Percentiles rank a stretch among this genome's conserved stretches.
phyloP scores from a whole-genome alignment of 2,329 filamentous ascomycete genomes.

The Fusarium drepaniforme region DNA sequence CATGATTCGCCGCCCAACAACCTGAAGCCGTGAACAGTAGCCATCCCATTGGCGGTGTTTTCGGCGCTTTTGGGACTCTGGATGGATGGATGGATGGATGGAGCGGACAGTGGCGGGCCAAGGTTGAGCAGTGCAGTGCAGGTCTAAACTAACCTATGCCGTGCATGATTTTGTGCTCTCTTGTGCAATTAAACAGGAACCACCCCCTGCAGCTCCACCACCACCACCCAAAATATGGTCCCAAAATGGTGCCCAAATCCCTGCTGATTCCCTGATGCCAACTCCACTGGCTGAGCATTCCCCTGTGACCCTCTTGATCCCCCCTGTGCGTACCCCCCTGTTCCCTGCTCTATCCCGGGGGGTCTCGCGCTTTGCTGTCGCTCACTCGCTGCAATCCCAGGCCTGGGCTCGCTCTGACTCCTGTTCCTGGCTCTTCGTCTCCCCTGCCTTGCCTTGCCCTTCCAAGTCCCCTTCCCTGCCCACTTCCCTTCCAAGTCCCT shows the following conservation, averaged over 20 bases:
- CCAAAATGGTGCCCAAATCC: slow-evolving; percentile 34
- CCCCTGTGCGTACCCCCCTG: slow-evolving; percentile 29
- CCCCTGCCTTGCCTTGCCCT: slow-evolving; percentile 13
- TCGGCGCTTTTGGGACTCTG: slow-evolving; percentile 4
- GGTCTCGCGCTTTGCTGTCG: slow-evolving; percentile 3
- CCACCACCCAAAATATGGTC: slow-evolving; percentile 18
- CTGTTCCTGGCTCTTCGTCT: slow-evolving; percentile 31
- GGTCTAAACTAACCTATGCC: slow-evolving; percentile 12
- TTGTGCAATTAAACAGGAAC: slow-evolving; percentile 16
- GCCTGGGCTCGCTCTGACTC: slow-evolving; percentile 25
- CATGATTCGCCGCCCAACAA: slow-evolving; percentile 1
- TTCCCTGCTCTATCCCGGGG: slow-evolving; percentile 20
- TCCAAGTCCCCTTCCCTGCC: slow-evolving; percentile 18
- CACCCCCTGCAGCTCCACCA: slow-evolving; percentile 16
- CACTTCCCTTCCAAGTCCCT: slow-evolving; percentile 37
- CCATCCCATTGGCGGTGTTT: slow-evolving; percentile 19
- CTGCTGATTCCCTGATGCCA: slow-evolving; percentile 24
- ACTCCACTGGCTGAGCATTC: slow-evolving; percentile 17
- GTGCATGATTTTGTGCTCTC: slow-evolving; percentile 29
- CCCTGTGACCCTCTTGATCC: slow-evolving; percentile 8
- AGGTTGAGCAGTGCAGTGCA: not conserved
- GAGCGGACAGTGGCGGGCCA: slow-evolving; percentile 16
- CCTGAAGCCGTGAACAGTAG: not conserved
- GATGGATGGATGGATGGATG: not conserved
- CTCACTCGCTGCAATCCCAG: slow-evolving; percentile 28